Base-by-base conservation (phyloP, 164 flowering plant species). In the Hamamelis virginiana region DNA sequence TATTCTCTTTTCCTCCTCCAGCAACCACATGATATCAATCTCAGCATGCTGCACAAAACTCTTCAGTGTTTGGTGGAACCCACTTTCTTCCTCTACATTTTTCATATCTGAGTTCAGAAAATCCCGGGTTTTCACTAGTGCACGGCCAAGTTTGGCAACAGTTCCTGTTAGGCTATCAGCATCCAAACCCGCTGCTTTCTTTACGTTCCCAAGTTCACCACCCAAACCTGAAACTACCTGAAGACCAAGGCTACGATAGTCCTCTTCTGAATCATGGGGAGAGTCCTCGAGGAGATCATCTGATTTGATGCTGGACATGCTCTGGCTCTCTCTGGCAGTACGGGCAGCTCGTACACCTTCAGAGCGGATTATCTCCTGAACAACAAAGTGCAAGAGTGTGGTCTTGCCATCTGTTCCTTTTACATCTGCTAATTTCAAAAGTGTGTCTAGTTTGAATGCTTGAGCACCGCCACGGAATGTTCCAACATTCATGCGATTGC, bases 401-500 rank as follows among this genome's bases (percentile, higher is more conserved):
- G 95, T 94, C 80, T 90, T 94, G 27, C 97, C 97, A 80, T 94
- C 98, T 27, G 77, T 78, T 74, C 97, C 97, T 80, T 82, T 94
- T 1, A 94, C 98, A 75, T 94, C 97, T n/a, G 96, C 71, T 56
- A 94, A 78, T 74, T 94, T 94, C 76, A 94, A 67, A 64, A 94
- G 94, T 0, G 98, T 94, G 84, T 94, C 98, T 27, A 94, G 95
- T 74, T 90, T 94, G 76, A 94, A 94, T 26, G 98, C 98, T 77
- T 87, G 93, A 22, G 98, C 98, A 64, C 96, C 87, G 26, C 98
- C 98, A 59, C 97, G 97, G 66, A 81, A 94, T 51, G 98, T 94
- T 58, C 98, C 98, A 75, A 76, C 89, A 78, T 94, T 94, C 98
- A 94, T 92, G 57, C 98, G 96, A 67, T 94, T 94, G 27, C 98